Base-by-base conservation (phyloP, 139 green algal genomes). In the Chlamydomonas eustigma region DNA sequence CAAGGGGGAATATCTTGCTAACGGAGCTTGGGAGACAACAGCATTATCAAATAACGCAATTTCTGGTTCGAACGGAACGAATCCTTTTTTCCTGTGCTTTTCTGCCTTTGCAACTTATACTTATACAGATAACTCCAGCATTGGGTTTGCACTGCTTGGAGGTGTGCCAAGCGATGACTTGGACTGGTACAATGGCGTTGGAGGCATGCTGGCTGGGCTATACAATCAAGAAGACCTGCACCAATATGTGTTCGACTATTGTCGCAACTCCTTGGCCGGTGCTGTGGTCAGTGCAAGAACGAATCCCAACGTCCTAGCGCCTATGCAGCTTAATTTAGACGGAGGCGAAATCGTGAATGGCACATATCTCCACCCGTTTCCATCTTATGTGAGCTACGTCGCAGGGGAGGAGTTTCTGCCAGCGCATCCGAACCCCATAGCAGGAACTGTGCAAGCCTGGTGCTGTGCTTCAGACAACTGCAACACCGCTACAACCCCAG, bases 241-340 rank as follows among this genome's bases (percentile, higher is more conserved):
- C 44, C 44, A 58, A 58, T 58, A 58, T 58, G 44, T 58, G 44
- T 58, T 28, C 44, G 44, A 58, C 18, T 58, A 58, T 18, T 58
- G 44, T 18, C 44, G 44, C 12, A 58, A 58, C 44, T 58, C 44
- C 12, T 28, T 58, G 44, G 44, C 44, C 12, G 44, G 44, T 12
- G 18, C 12, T 58, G 44, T 58, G 12, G 44, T 58, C 44, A 58
- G 12, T 18, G 44, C 44, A 18, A 12, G 12, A 18, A 18, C 18
- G 44, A 12, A 12, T 18, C 12, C 12, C 44, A 58, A 18, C 44
- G 44, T 58, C 44, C 44, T 58, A 12, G 44, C 44, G 12, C 18
- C 44, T 12, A 58, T 58, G 44, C 18, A 12, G 44, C 44, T 58
- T 18, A 58, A 58, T 18, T 18, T 58, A 18, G 44, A 58, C 44